phyloP scores from a whole-genome alignment of 306 rosid genomes.

The Pterocarpus macrocarpus region DNA sequence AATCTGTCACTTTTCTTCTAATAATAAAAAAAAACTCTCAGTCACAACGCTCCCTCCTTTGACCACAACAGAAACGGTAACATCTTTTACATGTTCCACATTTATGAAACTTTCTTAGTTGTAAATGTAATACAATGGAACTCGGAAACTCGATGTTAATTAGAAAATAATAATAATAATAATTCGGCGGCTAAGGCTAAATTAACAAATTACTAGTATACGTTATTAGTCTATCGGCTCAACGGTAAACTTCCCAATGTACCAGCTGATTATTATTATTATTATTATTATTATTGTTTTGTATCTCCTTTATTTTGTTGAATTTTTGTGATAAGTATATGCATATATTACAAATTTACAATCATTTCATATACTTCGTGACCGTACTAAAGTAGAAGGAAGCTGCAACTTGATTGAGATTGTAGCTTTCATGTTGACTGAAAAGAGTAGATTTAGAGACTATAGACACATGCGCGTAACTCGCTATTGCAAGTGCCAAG shows the following conservation, averaged over 20 bases:
- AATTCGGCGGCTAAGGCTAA: background rate
- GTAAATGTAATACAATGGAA: background rate
- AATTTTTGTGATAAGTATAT: background rate
- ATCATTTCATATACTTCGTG: background rate
- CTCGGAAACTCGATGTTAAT: background rate
- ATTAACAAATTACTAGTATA: background rate
- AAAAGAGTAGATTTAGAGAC: background rate
- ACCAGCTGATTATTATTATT: background rate
- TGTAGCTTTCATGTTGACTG: conserved; percentile 4
- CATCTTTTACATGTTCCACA: background rate
- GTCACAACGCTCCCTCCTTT: background rate
- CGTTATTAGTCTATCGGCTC: background rate
- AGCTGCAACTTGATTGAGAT: background rate
- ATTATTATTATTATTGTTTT: no score
- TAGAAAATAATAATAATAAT: no score
- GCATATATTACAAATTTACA: background rate
- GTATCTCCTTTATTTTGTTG: background rate
- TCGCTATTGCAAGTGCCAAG: background rate
- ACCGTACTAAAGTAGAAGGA: background rate
- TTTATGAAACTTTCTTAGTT: background rate
- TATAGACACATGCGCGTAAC: no score
- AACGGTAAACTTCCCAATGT: background rate
- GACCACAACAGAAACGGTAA: background rate
- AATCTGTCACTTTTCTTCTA: no score
- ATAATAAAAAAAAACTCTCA: background rate